Evolutionary conservation across 1,284 basidiomycete species (phyloP).

Genomic region (Wallemia hederae): DNA sequence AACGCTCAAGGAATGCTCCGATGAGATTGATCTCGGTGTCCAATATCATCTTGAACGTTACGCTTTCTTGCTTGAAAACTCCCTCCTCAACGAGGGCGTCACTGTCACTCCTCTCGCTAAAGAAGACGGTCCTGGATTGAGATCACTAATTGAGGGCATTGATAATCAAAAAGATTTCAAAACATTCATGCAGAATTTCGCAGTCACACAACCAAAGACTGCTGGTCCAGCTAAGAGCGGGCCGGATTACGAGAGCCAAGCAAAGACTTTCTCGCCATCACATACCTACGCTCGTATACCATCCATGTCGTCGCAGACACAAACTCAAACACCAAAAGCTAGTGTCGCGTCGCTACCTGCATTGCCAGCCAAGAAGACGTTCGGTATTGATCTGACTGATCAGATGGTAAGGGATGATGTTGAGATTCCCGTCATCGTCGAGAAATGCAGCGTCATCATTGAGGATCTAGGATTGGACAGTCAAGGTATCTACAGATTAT

Average conservation of each 20-base stretch:
- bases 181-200: constrained; percentile 87
- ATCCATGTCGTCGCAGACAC: background rate
- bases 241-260: constrained; percentile 57
- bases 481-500: constrained; percentile 79
- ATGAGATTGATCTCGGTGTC: constrained; percentile 84
- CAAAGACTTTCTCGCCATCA: constrained; percentile 18
- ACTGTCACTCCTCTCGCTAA: constrained; percentile 43
- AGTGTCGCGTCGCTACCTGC: constrained; percentile 17
- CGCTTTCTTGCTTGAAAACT: constrained; percentile 75
- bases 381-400: constrained; percentile 67
- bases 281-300: constrained; percentile 2
- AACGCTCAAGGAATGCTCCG: constrained; percentile 82
- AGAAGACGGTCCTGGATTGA: constrained; percentile 49
- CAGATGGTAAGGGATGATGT: constrained; percentile 69
- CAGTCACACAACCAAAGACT: constrained; percentile 39
- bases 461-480: constrained; percentile 44
- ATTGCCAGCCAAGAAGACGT: constrained; percentile 43
- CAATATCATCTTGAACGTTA: constrained; percentile 91
- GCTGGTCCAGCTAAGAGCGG: constrained; percentile 48
- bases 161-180: constrained; percentile 89
- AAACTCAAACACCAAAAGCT: constrained; percentile 12
- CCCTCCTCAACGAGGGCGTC: constrained; percentile 59
- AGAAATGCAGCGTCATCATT: constrained; percentile 71
- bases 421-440: constrained; percentile 62
- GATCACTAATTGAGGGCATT: constrained; percentile 60